A percentile compares a stretch with the other conserved stretches of the same genome.
phyloP scores from a whole-genome alignment of 768 basidiomycete genomes.

The Naganishia vishniacii region DNA sequence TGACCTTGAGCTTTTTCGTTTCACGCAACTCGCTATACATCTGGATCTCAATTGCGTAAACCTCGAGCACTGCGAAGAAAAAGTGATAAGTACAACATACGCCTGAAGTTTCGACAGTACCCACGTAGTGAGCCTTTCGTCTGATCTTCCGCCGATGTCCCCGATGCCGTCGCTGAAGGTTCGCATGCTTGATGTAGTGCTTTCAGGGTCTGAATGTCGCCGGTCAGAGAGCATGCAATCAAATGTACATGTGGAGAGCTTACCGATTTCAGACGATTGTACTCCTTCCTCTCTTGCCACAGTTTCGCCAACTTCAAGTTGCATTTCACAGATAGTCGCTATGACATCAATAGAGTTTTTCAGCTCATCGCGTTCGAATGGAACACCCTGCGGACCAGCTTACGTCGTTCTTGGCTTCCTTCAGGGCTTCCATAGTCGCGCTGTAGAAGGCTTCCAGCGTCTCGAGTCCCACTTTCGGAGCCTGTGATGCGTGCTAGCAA shows the following conservation, averaged over 20 bases:
- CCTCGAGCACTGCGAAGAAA: slow-evolving; percentile 63
- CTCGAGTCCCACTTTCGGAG: slow-evolving; percentile 57
- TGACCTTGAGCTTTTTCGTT: slow-evolving; percentile 88
- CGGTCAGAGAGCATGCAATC: neutral
- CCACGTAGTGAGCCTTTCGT: slow-evolving; percentile 70
- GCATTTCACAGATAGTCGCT: slow-evolving; percentile 91
- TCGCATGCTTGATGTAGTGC: slow-evolving; percentile 45
- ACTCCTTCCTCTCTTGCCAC: slow-evolving; percentile 94
- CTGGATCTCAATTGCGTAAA: slow-evolving; percentile 96
- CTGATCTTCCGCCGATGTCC: slow-evolving; percentile 59
- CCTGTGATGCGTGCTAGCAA: slow-evolving; percentile 38
- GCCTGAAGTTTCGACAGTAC: slow-evolving; percentile 22
- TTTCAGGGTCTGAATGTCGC: slow-evolving; percentile 30
- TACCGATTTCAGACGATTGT: slow-evolving; percentile 72
- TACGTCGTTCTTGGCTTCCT: slow-evolving; percentile 94
- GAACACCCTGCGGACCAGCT: no score
- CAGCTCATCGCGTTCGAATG: no score
- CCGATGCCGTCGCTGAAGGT: slow-evolving; percentile 33
- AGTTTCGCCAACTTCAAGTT: slow-evolving; percentile 95
- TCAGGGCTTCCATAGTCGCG: slow-evolving; percentile 77
- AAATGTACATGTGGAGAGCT: slow-evolving; percentile 3
- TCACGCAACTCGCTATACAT: slow-evolving; percentile 98
- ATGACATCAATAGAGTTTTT: no score
- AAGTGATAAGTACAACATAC: no score
- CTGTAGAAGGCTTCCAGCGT: slow-evolving; percentile 93